Base-by-base conservation (phyloP, 257 asterid genomes). In the Salvia hispanica region DNA sequence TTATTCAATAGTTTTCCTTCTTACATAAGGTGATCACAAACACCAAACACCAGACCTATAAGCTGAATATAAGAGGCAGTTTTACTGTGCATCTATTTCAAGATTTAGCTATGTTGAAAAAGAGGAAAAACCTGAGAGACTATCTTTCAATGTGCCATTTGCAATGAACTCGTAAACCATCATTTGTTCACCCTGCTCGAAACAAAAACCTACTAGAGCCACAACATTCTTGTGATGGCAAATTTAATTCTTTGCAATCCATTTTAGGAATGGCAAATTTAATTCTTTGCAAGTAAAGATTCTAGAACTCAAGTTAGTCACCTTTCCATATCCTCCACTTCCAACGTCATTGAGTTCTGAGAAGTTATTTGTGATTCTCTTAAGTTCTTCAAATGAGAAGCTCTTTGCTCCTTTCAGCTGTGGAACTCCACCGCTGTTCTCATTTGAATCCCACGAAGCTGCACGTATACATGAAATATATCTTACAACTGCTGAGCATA, bases 201-300 rank as follows among this genome's bases (percentile, higher is more conserved):
- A 92, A 63, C 95, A 92, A 45, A 89, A 87, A 8, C 98, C 98
- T 2, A 78, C 76, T 6, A 92, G 89, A 56, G 77, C 54, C 46
- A 92, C 96, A n/a, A 92, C 84, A 62, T 92, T 92, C 81, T 85
- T 92, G 91, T 89, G 98, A 74, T 92, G 98, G n/a, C n/a, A n/a
- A n/a, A n/a, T n/a, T n/a, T n/a, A 79, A 92, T 97, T 62, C 98
- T 40, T 8, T 7, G 1, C 0, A 40, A 40, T 8, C 45, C 11
- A 40, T 40, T 7, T 40, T 8, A 2, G 11, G 9, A 40, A 40
- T 40, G 11, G 9, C 6, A 8, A 40, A 40, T 7, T 8, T 0
- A 2, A 40, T 0, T 7, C 9, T 39, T 34, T 25, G 31, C 31
- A 25, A 25, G 31, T 25, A 25, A 25, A 25, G 31, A 25, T 25